phyloP scores from a whole-genome alignment of 805 yeast genomes.

The Candida mattraensis region DNA sequence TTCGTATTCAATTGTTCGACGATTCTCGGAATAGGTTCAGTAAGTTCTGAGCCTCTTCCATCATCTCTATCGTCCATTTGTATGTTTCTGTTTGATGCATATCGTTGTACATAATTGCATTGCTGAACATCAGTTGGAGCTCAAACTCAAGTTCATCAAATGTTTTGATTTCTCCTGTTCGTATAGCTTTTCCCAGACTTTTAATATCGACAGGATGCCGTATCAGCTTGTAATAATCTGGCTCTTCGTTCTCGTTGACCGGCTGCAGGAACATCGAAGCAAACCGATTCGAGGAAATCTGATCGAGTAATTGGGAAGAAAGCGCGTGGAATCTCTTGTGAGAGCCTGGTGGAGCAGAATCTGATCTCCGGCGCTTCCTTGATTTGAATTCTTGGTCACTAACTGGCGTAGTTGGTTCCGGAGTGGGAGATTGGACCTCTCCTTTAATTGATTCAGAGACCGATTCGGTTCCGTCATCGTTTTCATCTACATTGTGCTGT shows the following conservation, averaged over 20 bases:
- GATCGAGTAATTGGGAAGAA: constrained; percentile 60
- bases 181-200: constrained; percentile 55
- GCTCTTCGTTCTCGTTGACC: constrained; percentile 66
- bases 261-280: constrained; percentile 75
- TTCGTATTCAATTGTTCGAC: constrained; percentile 9
- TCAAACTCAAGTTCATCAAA: constrained; percentile 61
- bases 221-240: constrained; percentile 62
- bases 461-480: constrained; percentile 1
- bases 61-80: constrained; percentile 67
- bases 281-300: constrained; percentile 66
- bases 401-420: constrained; percentile 17
- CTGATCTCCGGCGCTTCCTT: constrained; percentile 24
- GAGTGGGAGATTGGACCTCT: constrained; percentile 19
- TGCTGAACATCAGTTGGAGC: constrained; percentile 75
- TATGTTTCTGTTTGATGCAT: constrained; percentile 57
- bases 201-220: constrained; percentile 68
- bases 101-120: constrained; percentile 79
- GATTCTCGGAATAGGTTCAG: constrained; percentile 58
- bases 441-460: constrained; percentile 5
- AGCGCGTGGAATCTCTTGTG: constrained; percentile 60
- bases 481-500: constrained; percentile 8
- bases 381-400: constrained; percentile 11
- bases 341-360: constrained; percentile 13
- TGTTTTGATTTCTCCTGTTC: constrained; percentile 53
- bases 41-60: constrained; percentile 58